Evolutionary conservation across 2,329 filamentous ascomycete species (phyloP).

Genomic region (Ascochyta clinopodiicola): DNA sequence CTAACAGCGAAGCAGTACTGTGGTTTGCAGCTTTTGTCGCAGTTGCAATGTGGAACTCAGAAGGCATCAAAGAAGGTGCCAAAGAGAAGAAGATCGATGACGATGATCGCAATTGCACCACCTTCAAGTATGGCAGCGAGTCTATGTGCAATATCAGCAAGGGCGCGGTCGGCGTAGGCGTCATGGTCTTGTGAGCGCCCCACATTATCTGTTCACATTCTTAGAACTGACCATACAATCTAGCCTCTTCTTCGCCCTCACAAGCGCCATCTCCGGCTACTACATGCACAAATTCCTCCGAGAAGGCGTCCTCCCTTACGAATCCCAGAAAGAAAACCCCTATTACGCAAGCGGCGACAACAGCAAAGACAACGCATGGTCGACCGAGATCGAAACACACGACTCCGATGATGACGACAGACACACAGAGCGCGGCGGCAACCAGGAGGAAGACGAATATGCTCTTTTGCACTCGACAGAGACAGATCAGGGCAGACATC

Average conservation of each 20-base stretch:
- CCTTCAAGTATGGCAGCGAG: conserved; percentile 62
- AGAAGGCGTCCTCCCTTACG: conserved; percentile 61
- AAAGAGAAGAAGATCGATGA: conserved; percentile 49
- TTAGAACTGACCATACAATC: neutral
- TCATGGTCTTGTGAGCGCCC: conserved; percentile 61
- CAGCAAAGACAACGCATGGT: conserved; percentile 53
- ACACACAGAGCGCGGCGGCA: conserved; percentile 47
- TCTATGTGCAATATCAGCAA: conserved; percentile 64
- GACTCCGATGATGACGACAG: conserved; percentile 51
- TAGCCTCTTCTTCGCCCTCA: conserved; percentile 62
- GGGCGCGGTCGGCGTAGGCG: conserved; percentile 62
- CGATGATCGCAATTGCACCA: conserved; percentile 58
- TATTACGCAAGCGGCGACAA: conserved; percentile 49
- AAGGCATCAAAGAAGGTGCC: conserved; percentile 60
- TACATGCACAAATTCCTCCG: conserved; percentile 63
- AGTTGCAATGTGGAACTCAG: conserved; percentile 62
- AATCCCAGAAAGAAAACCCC: conserved; percentile 51
- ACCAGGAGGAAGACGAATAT: conserved; percentile 59
- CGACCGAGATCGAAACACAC: conserved; percentile 50
- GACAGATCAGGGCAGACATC: conserved; percentile 50
- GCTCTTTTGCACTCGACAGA: conserved; percentile 55
- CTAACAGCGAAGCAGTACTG: conserved; percentile 46
- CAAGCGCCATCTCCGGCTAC: conserved; percentile 61
- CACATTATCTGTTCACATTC: neutral
- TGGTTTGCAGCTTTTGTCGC: conserved; percentile 67